Conservation (phyloP, 257 asterid genomes). For the Nicotiana paniculata region DNA sequence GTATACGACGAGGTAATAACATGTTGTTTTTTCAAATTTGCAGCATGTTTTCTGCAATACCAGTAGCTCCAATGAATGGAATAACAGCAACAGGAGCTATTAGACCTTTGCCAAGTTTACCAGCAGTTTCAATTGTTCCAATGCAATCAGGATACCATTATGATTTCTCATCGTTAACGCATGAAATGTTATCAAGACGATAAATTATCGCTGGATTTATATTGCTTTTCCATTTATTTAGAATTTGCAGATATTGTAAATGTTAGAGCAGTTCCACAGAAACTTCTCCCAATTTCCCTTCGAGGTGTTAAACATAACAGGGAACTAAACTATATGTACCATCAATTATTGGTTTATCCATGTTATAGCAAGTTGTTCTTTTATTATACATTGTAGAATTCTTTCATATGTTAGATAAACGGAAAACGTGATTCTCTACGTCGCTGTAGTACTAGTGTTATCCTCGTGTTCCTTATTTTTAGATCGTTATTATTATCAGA, state of each 20-base stretch:
- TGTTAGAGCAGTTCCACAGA: neutral
- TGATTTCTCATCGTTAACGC: conserved; percentile 23
- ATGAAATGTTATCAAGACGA: conserved; percentile 20
- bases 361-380: neutral
- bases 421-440: neutral
- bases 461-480: no score
- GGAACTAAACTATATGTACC: neutral
- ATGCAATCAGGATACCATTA: conserved; percentile 13
- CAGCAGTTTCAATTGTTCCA: conserved; percentile 16
- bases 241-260: neutral
- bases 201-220: neutral
- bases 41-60: conserved; percentile 14
- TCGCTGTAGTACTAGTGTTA: no score
- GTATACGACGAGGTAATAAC: neutral
- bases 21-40: neutral
- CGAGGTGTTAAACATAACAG: neutral
- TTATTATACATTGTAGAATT: neutral
- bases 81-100: conserved; percentile 7
- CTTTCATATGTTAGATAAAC: neutral
- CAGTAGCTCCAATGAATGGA: conserved; percentile 4
- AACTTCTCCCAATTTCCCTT: neutral
- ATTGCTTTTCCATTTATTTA: neutral
- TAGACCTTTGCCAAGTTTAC: conserved; percentile 14
- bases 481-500: no score
- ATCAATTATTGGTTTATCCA: neutral